These are phyloP conservation scores for Saussurea involucrata DNA, from an alignment of 129 eudicot genomes.

Conservation along the genomic window DNA sequence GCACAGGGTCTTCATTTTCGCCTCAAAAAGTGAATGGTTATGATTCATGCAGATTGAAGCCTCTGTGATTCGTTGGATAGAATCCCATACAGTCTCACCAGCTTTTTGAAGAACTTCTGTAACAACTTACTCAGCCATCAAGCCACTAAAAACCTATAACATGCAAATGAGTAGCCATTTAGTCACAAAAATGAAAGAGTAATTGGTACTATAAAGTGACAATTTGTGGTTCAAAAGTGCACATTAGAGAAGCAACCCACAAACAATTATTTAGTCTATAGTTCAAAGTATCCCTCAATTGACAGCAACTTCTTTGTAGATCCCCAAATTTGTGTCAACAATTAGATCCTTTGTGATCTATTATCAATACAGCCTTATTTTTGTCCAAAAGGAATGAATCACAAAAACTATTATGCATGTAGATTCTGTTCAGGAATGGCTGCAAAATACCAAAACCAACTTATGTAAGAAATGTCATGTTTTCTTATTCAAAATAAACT, in stretches of 20 bases:
- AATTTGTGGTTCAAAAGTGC: not conserved
- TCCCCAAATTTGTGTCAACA: not conserved
- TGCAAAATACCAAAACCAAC: not conserved
- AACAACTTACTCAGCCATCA: slow-evolving; percentile 19
- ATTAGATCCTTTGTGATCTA: not conserved
- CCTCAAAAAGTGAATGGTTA: slow-evolving; percentile 17
- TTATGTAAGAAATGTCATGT: not conserved
- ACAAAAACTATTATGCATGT: not conserved
- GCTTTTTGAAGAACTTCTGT: slow-evolving; percentile 13
- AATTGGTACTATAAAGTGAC: not conserved
- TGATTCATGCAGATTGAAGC: slow-evolving; percentile 18
- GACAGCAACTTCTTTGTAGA: not conserved
- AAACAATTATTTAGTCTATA: not conserved
- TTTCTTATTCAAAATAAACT: not conserved
- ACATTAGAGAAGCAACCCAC: not conserved
- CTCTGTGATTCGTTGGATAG: slow-evolving; percentile 8
- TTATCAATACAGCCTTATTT: not conserved
- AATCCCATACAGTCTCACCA: slow-evolving; percentile 25
- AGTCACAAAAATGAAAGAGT: not conserved
- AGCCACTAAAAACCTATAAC: not conserved
- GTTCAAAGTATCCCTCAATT: not conserved
- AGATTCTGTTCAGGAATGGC: not conserved
- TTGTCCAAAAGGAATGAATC: not conserved
- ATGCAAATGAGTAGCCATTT: slow-evolving; percentile 8
- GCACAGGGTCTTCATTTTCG: slow-evolving; percentile 20